phyloP scores from a whole-genome alignment of 2,329 filamentous ascomycete genomes.

The Didymosphaeria variabile region DNA sequence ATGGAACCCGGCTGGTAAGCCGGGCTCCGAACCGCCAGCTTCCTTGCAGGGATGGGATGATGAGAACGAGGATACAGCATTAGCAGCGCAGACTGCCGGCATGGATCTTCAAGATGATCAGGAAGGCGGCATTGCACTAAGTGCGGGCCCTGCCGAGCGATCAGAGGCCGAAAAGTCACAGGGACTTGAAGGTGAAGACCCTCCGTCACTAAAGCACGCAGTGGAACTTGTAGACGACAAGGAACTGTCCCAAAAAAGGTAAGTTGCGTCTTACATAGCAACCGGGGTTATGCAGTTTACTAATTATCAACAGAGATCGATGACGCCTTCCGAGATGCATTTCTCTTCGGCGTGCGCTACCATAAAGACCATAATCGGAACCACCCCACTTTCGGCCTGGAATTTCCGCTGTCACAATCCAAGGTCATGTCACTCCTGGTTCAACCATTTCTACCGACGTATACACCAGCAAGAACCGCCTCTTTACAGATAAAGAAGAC shows the following conservation, averaged over 20 bases:
- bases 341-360: constrained; percentile 69
- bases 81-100: constrained; percentile 52
- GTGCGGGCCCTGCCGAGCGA: constrained; percentile 35
- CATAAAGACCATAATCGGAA: constrained; percentile 65
- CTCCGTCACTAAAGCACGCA: constrained; percentile 41
- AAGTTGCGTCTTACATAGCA: constrained; percentile 21
- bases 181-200: constrained; percentile 46
- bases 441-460: constrained; percentile 71
- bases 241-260: constrained; percentile 68
- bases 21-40: constrained; percentile 63
- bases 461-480: constrained; percentile 63
- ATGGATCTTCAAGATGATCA: constrained; percentile 56
- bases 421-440: constrained; percentile 70
- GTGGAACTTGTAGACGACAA: constrained; percentile 54
- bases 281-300: neutral
- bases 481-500: constrained; percentile 75
- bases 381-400: constrained; percentile 63
- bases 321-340: constrained; percentile 69
- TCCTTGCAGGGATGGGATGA: constrained; percentile 62
- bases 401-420: constrained; percentile 71
- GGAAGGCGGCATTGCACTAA: constrained; percentile 55
- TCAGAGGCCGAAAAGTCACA: constrained; percentile 46
- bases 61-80: constrained; percentile 43
- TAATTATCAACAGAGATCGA: constrained; percentile 65
- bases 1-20: constrained; percentile 65